These are phyloP conservation scores for Venturia aucupariae DNA, from an alignment of 2,329 filamentous ascomycete genomes.

Conservation along the genomic window DNA sequence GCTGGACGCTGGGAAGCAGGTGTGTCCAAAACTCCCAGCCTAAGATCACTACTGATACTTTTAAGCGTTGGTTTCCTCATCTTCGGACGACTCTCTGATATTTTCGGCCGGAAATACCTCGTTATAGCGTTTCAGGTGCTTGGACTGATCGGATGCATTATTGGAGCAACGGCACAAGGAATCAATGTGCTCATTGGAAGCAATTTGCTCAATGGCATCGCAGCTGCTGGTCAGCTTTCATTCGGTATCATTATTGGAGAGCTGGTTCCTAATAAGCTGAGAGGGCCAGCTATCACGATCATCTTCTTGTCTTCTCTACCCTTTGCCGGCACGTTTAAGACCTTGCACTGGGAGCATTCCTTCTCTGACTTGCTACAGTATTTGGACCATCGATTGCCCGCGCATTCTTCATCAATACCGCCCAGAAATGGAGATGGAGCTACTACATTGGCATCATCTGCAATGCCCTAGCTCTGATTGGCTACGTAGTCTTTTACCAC, in stretches of 20 bases:
- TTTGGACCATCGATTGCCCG: slow-evolving; percentile 41
- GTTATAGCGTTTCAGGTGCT: slow-evolving; percentile 28
- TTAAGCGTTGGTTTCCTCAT: slow-evolving; percentile 32
- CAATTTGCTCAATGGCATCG: slow-evolving; percentile 31
- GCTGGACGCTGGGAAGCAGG: slow-evolving; percentile 30
- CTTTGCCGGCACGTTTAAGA: slow-evolving; percentile 14
- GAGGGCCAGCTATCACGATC: slow-evolving; percentile 23
- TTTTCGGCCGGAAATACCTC: slow-evolving; percentile 37
- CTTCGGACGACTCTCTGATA: slow-evolving; percentile 34
- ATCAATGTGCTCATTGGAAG: slow-evolving; percentile 31
- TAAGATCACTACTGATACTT: background rate
- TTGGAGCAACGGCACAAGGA: slow-evolving; percentile 28
- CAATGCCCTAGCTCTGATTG: slow-evolving; percentile 29
- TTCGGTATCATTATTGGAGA: slow-evolving; percentile 36
- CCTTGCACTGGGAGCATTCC: slow-evolving; percentile 17
- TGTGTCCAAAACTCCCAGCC: background rate
- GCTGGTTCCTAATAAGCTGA: slow-evolving; percentile 35
- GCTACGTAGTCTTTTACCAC: slow-evolving; percentile 39
- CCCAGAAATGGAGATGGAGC: slow-evolving; percentile 39
- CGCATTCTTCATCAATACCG: slow-evolving; percentile 35
- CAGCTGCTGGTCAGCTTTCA: slow-evolving; percentile 33
- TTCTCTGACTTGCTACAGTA: slow-evolving; percentile 17
- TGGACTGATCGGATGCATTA: slow-evolving; percentile 31
- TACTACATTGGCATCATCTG: slow-evolving; percentile 42
- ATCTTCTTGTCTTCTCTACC: slow-evolving; percentile 21